Percentiles rank a stretch among this genome's conserved stretches.
Evolutionary conservation across 768 basidiomycete species (phyloP).

Genomic region (Mycena chlorophos): DNA sequence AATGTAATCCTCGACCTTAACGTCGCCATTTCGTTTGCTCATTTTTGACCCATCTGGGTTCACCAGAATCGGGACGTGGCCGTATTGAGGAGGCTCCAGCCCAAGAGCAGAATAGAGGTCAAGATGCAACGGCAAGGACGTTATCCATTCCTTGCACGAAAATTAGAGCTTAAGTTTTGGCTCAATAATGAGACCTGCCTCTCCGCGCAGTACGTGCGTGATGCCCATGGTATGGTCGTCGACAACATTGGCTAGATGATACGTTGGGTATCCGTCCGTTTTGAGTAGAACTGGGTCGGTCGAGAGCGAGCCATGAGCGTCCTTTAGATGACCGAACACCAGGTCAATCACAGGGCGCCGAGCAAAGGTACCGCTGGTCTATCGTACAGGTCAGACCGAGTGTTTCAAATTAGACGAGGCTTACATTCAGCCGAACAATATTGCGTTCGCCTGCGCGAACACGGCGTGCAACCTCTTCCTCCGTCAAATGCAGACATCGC

Average conservation of each 20-base stretch:
- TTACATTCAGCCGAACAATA: conserved; percentile 86
- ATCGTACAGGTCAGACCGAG: conserved; percentile 2
- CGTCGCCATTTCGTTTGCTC: conserved; percentile 91
- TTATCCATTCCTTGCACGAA: conserved; percentile 83
- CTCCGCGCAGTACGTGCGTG: conserved; percentile 92
- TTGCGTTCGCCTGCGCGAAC: conserved; percentile 75
- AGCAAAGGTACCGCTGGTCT: conserved; percentile 61
- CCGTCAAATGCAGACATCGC: conserved; percentile 79
- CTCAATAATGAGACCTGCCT: conserved; percentile 52
- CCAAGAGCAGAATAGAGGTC: conserved; percentile 82
- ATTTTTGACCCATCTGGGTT: conserved; percentile 93
- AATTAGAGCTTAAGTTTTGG: not conserved
- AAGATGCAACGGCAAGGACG: conserved; percentile 88
- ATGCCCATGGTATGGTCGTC: conserved; percentile 97
- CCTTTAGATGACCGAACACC: conserved; percentile 72
- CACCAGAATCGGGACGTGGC: conserved; percentile 86
- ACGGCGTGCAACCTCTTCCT: conserved; percentile 79
- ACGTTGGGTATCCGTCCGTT: conserved; percentile 91
- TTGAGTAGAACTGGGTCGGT: conserved; percentile 94
- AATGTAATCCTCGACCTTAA: conserved; percentile 82
- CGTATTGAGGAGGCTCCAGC: conserved; percentile 75
- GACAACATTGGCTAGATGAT: conserved; percentile 93
- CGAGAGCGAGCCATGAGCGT: conserved; percentile 73
- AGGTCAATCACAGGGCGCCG: conserved; percentile 60
- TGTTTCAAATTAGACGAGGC: conserved; percentile 23